Base-by-base conservation (phyloP, 2,329 filamentous ascomycete species). In the Aureobasidium sp. region DNA sequence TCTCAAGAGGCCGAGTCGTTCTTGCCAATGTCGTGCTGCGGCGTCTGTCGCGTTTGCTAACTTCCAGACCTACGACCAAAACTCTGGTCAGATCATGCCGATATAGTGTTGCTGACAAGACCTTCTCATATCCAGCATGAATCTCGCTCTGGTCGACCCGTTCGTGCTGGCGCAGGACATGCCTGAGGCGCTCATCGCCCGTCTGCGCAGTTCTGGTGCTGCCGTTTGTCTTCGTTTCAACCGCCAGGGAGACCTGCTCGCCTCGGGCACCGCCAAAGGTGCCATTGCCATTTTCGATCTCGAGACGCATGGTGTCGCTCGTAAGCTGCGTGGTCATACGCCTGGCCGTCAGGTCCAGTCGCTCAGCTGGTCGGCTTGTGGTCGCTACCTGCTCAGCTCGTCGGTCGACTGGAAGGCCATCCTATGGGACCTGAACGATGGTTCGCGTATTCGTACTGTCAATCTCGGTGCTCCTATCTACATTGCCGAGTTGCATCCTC, bases 381-480 rank as follows among this genome's bases (percentile, higher is more conserved):
- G 94, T 29, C 84, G 90, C 67, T 97, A 96, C 75, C 81, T 99
- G 59, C 83, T 99, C 63, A 96, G 91, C 63, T 90, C 92, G 12
- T 96, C 92, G 48, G 91, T 97, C 73, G 94, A 96, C 71, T 97
- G 93, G 90, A 96, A 95, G 76, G 92, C 89, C 66, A 92, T 96
- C 56, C 81, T 99, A 0, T 99, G 94, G 94, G 94, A 99, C 75
- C 79, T 99, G 63, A 83, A 88, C 71, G 82, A 88, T 74, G 84
- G 87, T 71, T 81, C 81, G 66, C 81, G 89, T 64, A 79, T 92
- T 70, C 87, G 92, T 67, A 92, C 90, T 68, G 88, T 97, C 69
- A 89, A 92, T 67, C 96, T 99, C 71, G 87, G 93, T 67, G 91
- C 92, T 3, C 92, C 93, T 0, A 90, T 96, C 37, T 99, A 97